Base-by-base conservation (phyloP, 768 basidiomycete species). In the Rhodocollybia butyracea region DNA sequence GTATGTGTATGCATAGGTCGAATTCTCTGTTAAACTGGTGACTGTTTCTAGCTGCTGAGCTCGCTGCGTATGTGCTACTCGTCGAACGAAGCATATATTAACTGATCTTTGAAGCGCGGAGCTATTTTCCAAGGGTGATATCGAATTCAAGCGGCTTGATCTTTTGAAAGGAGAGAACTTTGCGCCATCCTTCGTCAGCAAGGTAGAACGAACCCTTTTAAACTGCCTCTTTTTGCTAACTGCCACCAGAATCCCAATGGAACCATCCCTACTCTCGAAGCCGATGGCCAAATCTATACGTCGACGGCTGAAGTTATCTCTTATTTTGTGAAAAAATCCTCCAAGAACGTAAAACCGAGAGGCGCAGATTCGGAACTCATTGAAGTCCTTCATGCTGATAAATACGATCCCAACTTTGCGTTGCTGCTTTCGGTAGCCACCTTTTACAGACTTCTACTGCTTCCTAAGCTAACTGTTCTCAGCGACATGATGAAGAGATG, bases 341-440 rank as follows among this genome's bases (percentile, higher is more conserved):
- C 73, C 17, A 67, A 59, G 55, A 64, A 69, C 57, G 71, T 70
- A 21, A 68, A 69, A 10, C 63, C 66, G 5, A 71, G 74, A 15
- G 63, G 66, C 17, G 61, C 75, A n/a, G 32, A 47, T 47, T 21
- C 46, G 10, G 57, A 55, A n/a, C 56, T 73, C 51, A 70, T 76
- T 58, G 64, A 64, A 34, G 71, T 61, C 51, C 63, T 82, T 24
- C 80, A 83, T 60, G 71, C 74, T 30, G 73, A 76, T 32, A 68
- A 64, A 34, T 64, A 74, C 48, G 80, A 83, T 61, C 80, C 80
- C 51, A 84, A 84, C 72, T 77, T 81, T 59, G 70, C 75, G n/a
- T 45, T 76, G 26, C 56, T 77, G 21, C 68, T 74, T 3, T 64
- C 70, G 31, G 77, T 78, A 61, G 59, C 72, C 58, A 1, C 19